Conservation (phyloP, 1,139 yeast genomes). For the Candida sp. region DNA sequence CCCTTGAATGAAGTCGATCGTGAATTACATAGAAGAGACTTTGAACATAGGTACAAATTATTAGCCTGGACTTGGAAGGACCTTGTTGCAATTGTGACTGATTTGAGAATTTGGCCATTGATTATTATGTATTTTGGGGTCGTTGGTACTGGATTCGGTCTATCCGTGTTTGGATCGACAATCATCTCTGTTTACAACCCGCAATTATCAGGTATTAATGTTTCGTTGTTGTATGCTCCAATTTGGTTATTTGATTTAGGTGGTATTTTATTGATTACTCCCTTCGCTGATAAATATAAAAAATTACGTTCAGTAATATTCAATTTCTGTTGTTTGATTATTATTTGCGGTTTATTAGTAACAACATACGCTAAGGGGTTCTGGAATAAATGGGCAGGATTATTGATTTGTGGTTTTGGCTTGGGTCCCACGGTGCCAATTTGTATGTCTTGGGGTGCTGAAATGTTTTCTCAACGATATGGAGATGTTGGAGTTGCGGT, state of each 20-base stretch:
- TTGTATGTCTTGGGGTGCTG: slow-evolving; percentile 83
- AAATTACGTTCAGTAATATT: slow-evolving; percentile 59
- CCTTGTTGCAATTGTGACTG: slow-evolving; percentile 52
- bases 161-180: slow-evolving; percentile 83
- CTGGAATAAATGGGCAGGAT: slow-evolving; percentile 80
- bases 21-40: slow-evolving; percentile 58
- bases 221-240: slow-evolving; percentile 80
- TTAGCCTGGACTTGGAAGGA: slow-evolving; percentile 63
- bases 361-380: slow-evolving; percentile 71
- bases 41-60: slow-evolving; percentile 39
- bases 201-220: slow-evolving; percentile 57
- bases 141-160: slow-evolving; percentile 84
- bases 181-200: slow-evolving; percentile 68
- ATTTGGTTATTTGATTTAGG: slow-evolving; percentile 85
- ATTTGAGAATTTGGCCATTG: slow-evolving; percentile 74
- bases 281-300: slow-evolving; percentile 71
- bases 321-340: slow-evolving; percentile 56
- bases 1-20: slow-evolving; percentile 56
- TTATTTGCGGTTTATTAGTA: slow-evolving; percentile 72
- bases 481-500: slow-evolving; percentile 88
- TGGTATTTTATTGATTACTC: slow-evolving; percentile 75
- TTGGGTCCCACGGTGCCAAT: slow-evolving; percentile 91
- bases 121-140: slow-evolving; percentile 89
- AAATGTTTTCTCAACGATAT: slow-evolving; percentile 65
- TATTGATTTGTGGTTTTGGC: slow-evolving; percentile 80